phyloP scores from a whole-genome alignment of 140 eudicot genomes.

The Ambrosia hybrid region DNA sequence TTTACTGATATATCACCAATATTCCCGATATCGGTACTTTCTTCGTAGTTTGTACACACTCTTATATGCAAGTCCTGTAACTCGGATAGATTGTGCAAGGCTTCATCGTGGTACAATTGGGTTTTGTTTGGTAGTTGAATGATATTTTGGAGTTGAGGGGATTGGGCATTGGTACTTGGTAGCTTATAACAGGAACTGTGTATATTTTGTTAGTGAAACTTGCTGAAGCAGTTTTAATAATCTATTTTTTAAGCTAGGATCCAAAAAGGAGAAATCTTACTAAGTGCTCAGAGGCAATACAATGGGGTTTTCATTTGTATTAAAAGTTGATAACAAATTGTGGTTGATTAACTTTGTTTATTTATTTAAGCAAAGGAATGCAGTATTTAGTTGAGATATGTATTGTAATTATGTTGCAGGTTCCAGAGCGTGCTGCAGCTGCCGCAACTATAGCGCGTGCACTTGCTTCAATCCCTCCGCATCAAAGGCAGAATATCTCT shows the following conservation, averaged over 20 bases:
- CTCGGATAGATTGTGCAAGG: constrained; percentile 5
- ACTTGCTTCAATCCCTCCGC: constrained; percentile 93
- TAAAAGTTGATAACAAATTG: too few relatives aligned
- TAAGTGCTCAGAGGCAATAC: neutral
- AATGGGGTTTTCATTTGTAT: neutral
- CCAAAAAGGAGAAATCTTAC: neutral
- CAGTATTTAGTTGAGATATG: neutral
- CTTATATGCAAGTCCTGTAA: neutral
- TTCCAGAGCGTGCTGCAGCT: constrained; percentile 97
- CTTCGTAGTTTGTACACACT: neutral
- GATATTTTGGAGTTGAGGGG: constrained; percentile 13
- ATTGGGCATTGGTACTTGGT: constrained; percentile 14
- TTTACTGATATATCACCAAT: too few relatives aligned
- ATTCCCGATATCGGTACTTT: too few relatives aligned
- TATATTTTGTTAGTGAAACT: constrained; percentile 22
- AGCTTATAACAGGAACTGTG: constrained; percentile 17
- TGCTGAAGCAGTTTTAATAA: constrained; percentile 5
- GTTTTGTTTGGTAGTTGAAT: constrained; percentile 4
- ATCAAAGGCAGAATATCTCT: constrained; percentile 72
- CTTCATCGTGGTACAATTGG: neutral
- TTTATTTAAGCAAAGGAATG: neutral
- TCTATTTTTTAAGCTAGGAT: constrained; percentile 1
- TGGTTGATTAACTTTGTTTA: neutral
- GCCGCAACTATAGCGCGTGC: constrained; percentile 98
- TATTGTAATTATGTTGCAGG: constrained; percentile 42